Percentiles rank a stretch among this genome's conserved stretches.
These are phyloP conservation scores for Erucastrum elatum DNA, from an alignment of 345 rosid genomes.

Conservation along the genomic window DNA sequence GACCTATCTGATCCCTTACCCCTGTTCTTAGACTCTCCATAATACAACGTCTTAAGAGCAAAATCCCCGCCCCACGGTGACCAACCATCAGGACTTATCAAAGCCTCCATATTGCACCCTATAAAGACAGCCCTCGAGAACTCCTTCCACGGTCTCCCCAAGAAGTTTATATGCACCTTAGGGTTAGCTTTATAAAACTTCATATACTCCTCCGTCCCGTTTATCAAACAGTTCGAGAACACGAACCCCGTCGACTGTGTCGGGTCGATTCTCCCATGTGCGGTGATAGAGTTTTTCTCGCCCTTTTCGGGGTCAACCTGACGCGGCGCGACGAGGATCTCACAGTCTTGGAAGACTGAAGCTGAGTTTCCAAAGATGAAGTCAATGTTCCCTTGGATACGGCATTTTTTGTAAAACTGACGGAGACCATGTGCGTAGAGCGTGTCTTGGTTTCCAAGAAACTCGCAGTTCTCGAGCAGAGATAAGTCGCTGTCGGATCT, in stretches of 20 bases:
- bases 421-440: slow-evolving; percentile 82
- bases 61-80: slow-evolving; percentile 73
- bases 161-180: slow-evolving; percentile 57
- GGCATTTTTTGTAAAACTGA: slow-evolving; percentile 76
- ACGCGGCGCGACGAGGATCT: slow-evolving; percentile 60
- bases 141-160: slow-evolving; percentile 98
- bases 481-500: slow-evolving; percentile 84
- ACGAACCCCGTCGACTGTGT: slow-evolving; percentile 73
- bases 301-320: slow-evolving; percentile 73
- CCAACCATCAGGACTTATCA: slow-evolving; percentile 71
- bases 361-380: slow-evolving; percentile 93
- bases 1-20: slow-evolving; percentile 64
- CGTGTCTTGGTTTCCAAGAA: slow-evolving; percentile 90
- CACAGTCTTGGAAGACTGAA: slow-evolving; percentile 71
- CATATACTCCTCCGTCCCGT: slow-evolving; percentile 80
- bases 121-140: slow-evolving; percentile 76
- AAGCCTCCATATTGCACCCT: slow-evolving; percentile 53
- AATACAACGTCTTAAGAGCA: slow-evolving; percentile 71
- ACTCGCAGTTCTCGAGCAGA: slow-evolving; percentile 73
- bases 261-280: slow-evolving; percentile 89
- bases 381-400: slow-evolving; percentile 88
- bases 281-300: slow-evolving; percentile 70
- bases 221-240: slow-evolving; percentile 67
- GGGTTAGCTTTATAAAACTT: slow-evolving; percentile 58
- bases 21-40: slow-evolving; percentile 69